These are phyloP conservation scores for Neurospora sp. DNA, from an alignment of 495 filamentous ascomycete species.

Conservation along the genomic window DNA sequence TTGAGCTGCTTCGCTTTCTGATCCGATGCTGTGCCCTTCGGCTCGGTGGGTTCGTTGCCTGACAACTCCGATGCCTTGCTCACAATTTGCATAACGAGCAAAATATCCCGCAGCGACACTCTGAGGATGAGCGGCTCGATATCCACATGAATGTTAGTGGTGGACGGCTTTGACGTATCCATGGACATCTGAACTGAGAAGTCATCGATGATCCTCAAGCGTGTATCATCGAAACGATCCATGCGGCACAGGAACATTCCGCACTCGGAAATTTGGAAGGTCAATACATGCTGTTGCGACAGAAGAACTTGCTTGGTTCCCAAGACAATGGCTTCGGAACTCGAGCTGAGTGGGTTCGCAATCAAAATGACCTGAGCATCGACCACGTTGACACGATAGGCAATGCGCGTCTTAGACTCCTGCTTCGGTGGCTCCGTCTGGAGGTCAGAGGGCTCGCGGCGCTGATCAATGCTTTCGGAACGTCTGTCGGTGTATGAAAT, in stretches of 20 bases:
- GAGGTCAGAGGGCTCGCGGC: neutral
- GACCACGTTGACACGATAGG: conserved; percentile 87
- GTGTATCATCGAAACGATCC: conserved; percentile 84
- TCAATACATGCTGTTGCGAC: conserved; percentile 87
- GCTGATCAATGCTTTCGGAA: conserved; percentile 16
- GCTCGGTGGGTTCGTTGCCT: conserved; percentile 38
- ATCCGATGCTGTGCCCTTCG: conserved; percentile 25
- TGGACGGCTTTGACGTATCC: conserved; percentile 61
- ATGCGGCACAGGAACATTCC: conserved; percentile 99
- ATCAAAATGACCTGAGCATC: conserved; percentile 94
- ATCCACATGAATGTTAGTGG: conserved; percentile 75
- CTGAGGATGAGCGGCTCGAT: conserved; percentile 89
- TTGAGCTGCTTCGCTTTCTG: conserved; percentile 60
- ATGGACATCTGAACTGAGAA: conserved; percentile 86
- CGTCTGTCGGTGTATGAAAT: conserved; percentile 21
- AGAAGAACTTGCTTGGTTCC: conserved; percentile 88
- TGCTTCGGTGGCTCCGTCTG: conserved; percentile 13
- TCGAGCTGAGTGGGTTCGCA: conserved; percentile 79
- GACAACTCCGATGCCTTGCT: conserved; percentile 88
- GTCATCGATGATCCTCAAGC: conserved; percentile 86
- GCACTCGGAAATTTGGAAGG: conserved; percentile 81
- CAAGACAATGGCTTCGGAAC: conserved; percentile 91
- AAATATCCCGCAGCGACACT: conserved; percentile 84
- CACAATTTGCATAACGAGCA: conserved; percentile 87
- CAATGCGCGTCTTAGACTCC: conserved; percentile 56